phyloP scores from a whole-genome alignment of 2,329 filamentous ascomycete genomes.

The Sporothrix phasma region DNA sequence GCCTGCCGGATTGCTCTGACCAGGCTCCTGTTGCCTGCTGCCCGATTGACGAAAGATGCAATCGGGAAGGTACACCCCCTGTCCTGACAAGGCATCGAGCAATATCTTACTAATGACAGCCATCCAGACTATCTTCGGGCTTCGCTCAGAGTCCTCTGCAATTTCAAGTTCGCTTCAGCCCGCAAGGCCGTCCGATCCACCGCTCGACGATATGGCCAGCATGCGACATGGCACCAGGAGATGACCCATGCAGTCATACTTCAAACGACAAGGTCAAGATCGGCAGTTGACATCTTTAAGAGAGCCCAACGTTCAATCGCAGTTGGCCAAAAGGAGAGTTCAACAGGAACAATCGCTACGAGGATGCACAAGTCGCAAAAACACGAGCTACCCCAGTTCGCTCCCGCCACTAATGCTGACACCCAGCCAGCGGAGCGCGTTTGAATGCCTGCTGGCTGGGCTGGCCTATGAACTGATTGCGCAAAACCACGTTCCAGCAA shows the following conservation, averaged over 20 bases:
- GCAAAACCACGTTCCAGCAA: background rate
- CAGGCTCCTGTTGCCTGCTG: background rate
- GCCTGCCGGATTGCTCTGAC: background rate
- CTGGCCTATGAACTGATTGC: background rate
- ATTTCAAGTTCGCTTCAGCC: background rate
- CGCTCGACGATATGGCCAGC: background rate
- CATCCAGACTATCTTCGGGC: background rate
- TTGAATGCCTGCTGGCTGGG: background rate
- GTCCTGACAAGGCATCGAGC: background rate
- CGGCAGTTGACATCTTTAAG: too few species aligned
- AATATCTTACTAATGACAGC: background rate
- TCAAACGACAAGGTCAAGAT: too few species aligned
- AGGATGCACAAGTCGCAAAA: too few species aligned
- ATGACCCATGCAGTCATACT: too few species aligned
- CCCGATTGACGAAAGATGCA: background rate
- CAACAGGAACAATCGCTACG: too few species aligned
- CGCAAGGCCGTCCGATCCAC: background rate
- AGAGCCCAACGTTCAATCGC: too few species aligned
- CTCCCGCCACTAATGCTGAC: background rate
- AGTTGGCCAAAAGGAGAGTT: too few species aligned
- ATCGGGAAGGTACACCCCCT: background rate
- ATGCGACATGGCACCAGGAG: background rate
- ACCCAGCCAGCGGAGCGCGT: background rate
- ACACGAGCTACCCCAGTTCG: background rate
- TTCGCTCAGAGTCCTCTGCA: background rate